Base-by-base conservation (phyloP, 2,329 filamentous ascomycete genomes). In the Coniochaeta pulveracea region DNA sequence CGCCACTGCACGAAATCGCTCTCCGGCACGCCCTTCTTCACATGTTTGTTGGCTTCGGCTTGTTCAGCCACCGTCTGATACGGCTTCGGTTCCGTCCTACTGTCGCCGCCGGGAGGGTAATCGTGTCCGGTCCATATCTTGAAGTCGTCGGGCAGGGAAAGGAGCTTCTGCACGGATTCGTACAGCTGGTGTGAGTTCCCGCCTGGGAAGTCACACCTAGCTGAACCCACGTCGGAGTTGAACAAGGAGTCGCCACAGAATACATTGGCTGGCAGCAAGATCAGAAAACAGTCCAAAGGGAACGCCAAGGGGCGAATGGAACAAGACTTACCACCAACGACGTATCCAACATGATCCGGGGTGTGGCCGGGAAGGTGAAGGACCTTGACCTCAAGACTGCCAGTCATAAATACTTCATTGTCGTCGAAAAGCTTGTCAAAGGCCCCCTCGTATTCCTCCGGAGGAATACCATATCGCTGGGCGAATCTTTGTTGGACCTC, bases 121-220 rank as follows among this genome's bases (percentile, higher is more conserved):
- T 70, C 66, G 36, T 70, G 65, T 0, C 65, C 65, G 0, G 57
- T 60, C 55, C 62, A 70, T 25, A 70, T 54, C 29, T 56, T 60
- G 21, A 56, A 52, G 12, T 63, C 40, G 2, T 46, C 50, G 0
- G 58, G 55, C 1, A 68, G 33, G 16, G 35, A 25, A 1, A 69
- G 52, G 0, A 70, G 46, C 26, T 49, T 51, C 40, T 22, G 17
- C 8, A 31, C 28, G 7, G 28, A 31, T 6, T 14, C 22, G 18
- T 31, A 70, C 4, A 70, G 54, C 7, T 47, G 45, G 3, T 35
- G 41, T 1, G 62, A 59, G 29, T 53, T 54, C 4, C 66, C 66
- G 2, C 62, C 63, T 1, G 66, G 66, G 26, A 70, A 70, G 36
- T 69, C 66, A 31, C 59, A 63, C 4, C 64, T 56, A 1, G 64